Base-by-base conservation (phyloP, 495 filamentous ascomycete genomes). In the Podospora fimiseda region DNA sequence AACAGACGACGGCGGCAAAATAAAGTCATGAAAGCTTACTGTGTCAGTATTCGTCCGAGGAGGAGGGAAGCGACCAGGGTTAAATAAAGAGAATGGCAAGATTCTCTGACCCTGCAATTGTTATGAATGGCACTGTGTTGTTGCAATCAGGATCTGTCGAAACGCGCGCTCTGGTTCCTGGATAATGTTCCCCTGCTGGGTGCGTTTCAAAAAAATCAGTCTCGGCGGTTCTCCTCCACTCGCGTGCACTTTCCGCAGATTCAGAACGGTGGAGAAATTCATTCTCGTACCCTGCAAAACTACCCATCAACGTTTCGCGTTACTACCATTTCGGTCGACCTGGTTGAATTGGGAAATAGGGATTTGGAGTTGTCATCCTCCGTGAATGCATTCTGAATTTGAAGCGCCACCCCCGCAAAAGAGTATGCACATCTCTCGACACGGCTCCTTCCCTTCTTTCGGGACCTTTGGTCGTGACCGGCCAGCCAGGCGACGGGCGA, bases 401-500 rank as follows among this genome's bases (percentile, higher is more conserved):
- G 27, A 33, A n/a, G 44, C 44, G 44, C 44, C 44, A 47, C 44
- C 44, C 44, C 44, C 44, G 44, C 44, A 22, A 20, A 47, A 23
- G 33, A 16, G 13, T 21, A 21, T 47, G 44, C 44, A 18, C 22
- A n/a, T n/a, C n/a, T n/a, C n/a, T n/a, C n/a, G 15, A 23, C 42
- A 20, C 44, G 44, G 44, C 44, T 47, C 44, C 23, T 47, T 36
- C 44, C 44, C 23, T 47, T 47, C 21, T 47, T 47, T 47, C 4
- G 21, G 44, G 22, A n/a, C 22, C 6, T 11, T 33, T n/a, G n/a
- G n/a, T n/a, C n/a, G n/a, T n/a, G n/a, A n/a, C n/a, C n/a, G n/a
- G n/a, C n/a, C n/a, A n/a, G n/a, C n/a, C n/a, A n/a, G n/a, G n/a
- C n/a, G n/a, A n/a, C n/a, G n/a, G n/a, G n/a, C n/a, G n/a, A n/a